A percentile compares a stretch with the other conserved stretches of the same genome.
Conservation (phyloP, 192 early-diverging fungal species). For the Coemansia sp. region DNA sequence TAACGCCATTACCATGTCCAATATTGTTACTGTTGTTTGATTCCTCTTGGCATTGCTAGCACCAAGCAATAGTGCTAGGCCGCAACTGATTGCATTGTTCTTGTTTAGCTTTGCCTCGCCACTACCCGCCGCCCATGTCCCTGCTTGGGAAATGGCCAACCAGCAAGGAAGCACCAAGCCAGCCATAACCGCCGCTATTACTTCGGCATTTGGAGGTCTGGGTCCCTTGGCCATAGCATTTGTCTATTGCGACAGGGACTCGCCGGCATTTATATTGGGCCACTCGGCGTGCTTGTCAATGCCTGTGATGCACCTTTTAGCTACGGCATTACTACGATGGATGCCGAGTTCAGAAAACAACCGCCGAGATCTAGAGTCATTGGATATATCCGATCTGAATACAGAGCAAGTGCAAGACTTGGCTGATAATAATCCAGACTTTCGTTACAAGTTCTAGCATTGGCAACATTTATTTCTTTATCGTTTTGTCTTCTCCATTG, state of each 20-base stretch:
- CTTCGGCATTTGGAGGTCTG: slow-evolving; percentile 39
- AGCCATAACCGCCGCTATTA: slow-evolving; percentile 44
- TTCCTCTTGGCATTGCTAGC: slow-evolving; percentile 36
- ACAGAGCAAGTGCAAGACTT: slow-evolving; percentile 31
- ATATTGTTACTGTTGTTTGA: slow-evolving; percentile 18
- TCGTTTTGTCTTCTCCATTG: no score
- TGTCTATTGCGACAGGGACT: slow-evolving; percentile 48
- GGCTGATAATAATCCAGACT: slow-evolving; percentile 47
- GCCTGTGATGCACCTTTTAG: slow-evolving; percentile 14
- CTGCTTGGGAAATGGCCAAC: slow-evolving; percentile 51
- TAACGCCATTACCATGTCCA: slow-evolving; percentile 29
- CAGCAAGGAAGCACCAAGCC: slow-evolving; percentile 49
- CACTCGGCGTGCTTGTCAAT: slow-evolving; percentile 44
- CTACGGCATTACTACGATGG: slow-evolving; percentile 17
- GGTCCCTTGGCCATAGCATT: slow-evolving; percentile 47
- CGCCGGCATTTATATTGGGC: slow-evolving; percentile 30
- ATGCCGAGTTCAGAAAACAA: slow-evolving; percentile 25
- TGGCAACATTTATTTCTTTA: not conserved
- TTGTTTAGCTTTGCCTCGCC: slow-evolving; percentile 54
- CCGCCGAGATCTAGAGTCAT: slow-evolving; percentile 13
- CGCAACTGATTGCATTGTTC: slow-evolving; percentile 31
- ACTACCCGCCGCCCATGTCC: slow-evolving; percentile 44
- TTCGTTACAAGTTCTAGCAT: slow-evolving; percentile 37
- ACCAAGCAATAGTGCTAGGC: not conserved
- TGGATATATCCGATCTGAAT: slow-evolving; percentile 18